phyloP scores from a whole-genome alignment of 495 filamentous ascomycete species.

The Annulohypoxylon maeteangense region DNA sequence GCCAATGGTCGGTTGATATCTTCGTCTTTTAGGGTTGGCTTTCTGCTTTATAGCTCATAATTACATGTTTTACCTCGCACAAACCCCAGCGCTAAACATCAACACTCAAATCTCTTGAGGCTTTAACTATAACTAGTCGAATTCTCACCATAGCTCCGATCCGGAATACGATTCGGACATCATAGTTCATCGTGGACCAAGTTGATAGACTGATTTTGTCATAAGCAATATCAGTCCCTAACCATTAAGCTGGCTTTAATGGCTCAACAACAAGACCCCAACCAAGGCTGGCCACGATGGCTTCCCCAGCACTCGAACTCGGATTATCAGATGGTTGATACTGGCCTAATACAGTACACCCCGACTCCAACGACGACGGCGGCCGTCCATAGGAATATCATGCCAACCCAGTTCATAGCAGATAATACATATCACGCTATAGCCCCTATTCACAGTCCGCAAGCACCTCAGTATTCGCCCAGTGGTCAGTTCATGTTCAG shows the following conservation, averaged over 20 bases:
- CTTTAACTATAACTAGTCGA: not conserved
- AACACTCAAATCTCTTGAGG: not conserved
- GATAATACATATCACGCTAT: conserved; percentile 48
- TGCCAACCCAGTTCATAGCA: conserved; percentile 50
- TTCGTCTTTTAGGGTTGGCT: conserved; percentile 30
- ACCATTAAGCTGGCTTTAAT: conserved; percentile 54
- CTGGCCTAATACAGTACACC: conserved; percentile 50
- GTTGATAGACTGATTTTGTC: conserved; percentile 34
- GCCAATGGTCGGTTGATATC: conserved; percentile 14
- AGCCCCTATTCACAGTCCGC: conserved; percentile 50
- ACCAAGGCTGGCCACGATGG: conserved; percentile 55
- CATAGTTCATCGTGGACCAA: conserved; percentile 14
- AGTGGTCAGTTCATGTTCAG: conserved; percentile 49
- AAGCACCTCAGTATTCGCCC: conserved; percentile 49
- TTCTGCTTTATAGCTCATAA: conserved; percentile 29
- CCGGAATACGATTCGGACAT: not conserved
- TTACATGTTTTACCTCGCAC: conserved; percentile 16
- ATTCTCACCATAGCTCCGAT: not conserved
- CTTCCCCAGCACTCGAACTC: conserved; percentile 48
- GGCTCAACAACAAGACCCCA: conserved; percentile 44
- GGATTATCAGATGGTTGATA: conserved; percentile 54
- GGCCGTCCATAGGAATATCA: conserved; percentile 44
- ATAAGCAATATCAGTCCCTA: conserved; percentile 24
- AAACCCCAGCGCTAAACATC: not conserved
- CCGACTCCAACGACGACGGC: conserved; percentile 43